Evolutionary conservation across 176 grass and related monocot genomes (phyloP).

Genomic region (Triticum dicoccoides): DNA sequence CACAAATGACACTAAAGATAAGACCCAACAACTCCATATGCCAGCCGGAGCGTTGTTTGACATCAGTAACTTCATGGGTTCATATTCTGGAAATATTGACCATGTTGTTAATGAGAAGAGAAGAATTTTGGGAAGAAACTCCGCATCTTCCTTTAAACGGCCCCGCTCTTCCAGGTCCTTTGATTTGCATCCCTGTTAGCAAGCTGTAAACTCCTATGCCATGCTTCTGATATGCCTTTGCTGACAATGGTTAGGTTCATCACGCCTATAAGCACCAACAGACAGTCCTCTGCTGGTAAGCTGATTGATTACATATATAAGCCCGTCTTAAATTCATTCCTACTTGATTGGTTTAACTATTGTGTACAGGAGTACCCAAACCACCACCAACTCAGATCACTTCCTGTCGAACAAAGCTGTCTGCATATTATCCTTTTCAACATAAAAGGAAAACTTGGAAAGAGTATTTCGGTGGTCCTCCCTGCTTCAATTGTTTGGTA

Average conservation of each 20-base stretch:
- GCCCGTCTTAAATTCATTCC: constrained; percentile 20
- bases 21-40: constrained; percentile 29
- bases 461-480: constrained; percentile 66
- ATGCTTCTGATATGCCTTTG: constrained; percentile 48
- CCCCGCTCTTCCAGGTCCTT: constrained; percentile 84
- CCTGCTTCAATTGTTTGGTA: constrained; percentile 55
- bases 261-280: constrained; percentile 64
- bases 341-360: constrained; percentile 30
- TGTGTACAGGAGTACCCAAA: constrained; percentile 62
- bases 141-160: constrained; percentile 75
- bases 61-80: constrained; percentile 46
- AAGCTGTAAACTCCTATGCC: constrained; percentile 48
- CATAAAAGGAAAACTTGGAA: constrained; percentile 59
- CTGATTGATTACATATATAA: constrained; percentile 3
- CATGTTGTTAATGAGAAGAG: constrained; percentile 44
- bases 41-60: constrained; percentile 51
- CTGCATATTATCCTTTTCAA: constrained; percentile 65
- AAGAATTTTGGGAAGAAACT: constrained; percentile 59
- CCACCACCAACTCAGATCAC: constrained; percentile 48
- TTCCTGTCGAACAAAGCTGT: constrained; percentile 48
- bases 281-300: constrained; percentile 56
- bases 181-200: constrained; percentile 34
- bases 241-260: constrained; percentile 71
- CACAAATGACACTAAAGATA: constrained; percentile 14
- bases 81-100: constrained; percentile 37